phyloP scores from a whole-genome alignment of 257 asterid species.

The Phtheirospermum japonicum region DNA sequence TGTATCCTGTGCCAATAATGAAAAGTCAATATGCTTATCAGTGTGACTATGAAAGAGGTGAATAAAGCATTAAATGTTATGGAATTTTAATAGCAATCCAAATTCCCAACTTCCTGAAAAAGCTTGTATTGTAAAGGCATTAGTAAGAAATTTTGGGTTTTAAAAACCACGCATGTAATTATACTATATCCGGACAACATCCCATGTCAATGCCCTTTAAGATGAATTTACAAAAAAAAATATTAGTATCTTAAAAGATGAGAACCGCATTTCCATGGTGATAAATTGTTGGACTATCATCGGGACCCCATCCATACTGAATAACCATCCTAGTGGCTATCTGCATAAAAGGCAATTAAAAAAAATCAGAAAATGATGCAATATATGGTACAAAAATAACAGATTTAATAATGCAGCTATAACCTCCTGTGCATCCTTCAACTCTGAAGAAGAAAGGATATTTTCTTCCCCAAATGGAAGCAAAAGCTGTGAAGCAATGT shows the following conservation, averaged over 20 bases:
- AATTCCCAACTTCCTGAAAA: too few relatives aligned
- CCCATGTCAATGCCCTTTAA: slow-evolving; percentile 5
- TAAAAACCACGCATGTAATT: not conserved
- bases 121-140: too few relatives aligned
- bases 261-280: slow-evolving; percentile 85
- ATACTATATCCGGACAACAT: slow-evolving; percentile 5
- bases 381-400: slow-evolving; percentile 16
- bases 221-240: slow-evolving; percentile 10
- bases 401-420: slow-evolving; percentile 23
- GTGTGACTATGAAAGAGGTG: slow-evolving; percentile 18
- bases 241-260: slow-evolving; percentile 24
- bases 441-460: slow-evolving; percentile 72
- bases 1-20: slow-evolving; percentile 49
- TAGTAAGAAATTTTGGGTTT: not conserved
- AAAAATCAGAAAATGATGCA: slow-evolving; percentile 22
- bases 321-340: slow-evolving; percentile 94
- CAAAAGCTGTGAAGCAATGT: slow-evolving; percentile 80
- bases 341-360: slow-evolving; percentile 42
- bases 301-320: slow-evolving; percentile 97
- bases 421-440: slow-evolving; percentile 94
- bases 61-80: slow-evolving; percentile 3
- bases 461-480: slow-evolving; percentile 97
- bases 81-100: too few relatives aligned
- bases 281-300: slow-evolving; percentile 80
- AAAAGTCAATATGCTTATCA: too few relatives aligned